Base-by-base conservation (phyloP, 2,329 filamentous ascomycete genomes). In the Beauveria medogensis region DNA sequence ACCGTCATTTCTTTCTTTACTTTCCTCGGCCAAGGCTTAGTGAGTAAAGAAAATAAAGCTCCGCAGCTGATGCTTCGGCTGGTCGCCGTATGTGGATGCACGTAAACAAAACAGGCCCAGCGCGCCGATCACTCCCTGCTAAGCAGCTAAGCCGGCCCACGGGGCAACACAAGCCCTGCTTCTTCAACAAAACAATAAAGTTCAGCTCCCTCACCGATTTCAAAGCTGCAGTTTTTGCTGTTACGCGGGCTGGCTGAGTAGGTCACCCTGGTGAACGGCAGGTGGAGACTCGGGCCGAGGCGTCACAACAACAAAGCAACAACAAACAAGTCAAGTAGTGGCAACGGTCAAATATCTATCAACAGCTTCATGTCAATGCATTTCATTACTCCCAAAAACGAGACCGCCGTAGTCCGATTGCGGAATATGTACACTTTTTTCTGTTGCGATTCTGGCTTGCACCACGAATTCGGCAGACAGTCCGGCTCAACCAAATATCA, bases 381-480 rank as follows among this genome's bases (percentile, higher is more conserved):
- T 59, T 66, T 59, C 61, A 65, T 60, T 70, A 73, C 68, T 70
- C 72, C 67, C 66, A 64, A 65, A 60, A 65, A 61, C 63, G 62
- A 69, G 64, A 68, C 64, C 66, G 65, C 66, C 70, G 67, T 71
- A 68, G 67, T 68, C 69, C 69, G 64, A 71, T 72, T 72, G 73
- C 71, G 69, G 69, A 70, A 72, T 75, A 75, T 76, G 71, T 75
- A 76, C 74, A 76, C 67, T 70, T 71, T 71, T 73, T 71, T 69
- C 68, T 62, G 66, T 65, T 64, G 60, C 64, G 65, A 48, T 52
- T 52, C 57, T 48, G 50, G 57, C 57, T 47, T 9, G 50, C 3
- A 24, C 47, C 57, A 52, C 22, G 20, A 56, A 51, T 26, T 40
- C 40, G 12, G 48, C 57, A 44, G 40, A 60, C 53, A 61, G 55